Evolutionary conservation across 1,139 yeast species (phyloP), one percentile per base, ranked within the genome.

Genomic region (Nakaseomyces kungkrabaensis): DNA sequence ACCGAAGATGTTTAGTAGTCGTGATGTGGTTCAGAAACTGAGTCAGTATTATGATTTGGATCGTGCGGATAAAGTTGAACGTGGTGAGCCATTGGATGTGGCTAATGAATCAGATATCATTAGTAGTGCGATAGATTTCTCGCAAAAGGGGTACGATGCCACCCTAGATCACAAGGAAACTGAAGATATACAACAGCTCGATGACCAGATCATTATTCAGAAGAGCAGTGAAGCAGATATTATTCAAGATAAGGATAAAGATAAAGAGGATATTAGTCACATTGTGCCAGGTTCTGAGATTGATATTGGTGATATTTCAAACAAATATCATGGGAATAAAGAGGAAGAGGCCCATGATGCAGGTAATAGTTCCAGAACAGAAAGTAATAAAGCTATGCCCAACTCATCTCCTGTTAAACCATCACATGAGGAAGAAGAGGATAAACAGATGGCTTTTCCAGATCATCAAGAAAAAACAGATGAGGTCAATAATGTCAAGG

Each of bases 21-120:
- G 62, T 1, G 85, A 82, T 44, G 71, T 85, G 7, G 79, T 86
- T 83, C 71, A 68, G 17, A 81, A 80, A 59, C 70, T 85, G 17
- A 68, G 60, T 2, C 68, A 70, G 25, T 66, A 79, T 45, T 85
- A 82, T 60, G 74, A 83, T 58, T 66, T 85, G 45, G 37, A 47
- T 9, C 34, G 37, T 1, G 37, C 43, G 22, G 47, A 37, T 29
- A 29, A 26, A 36, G 31, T 43, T 11, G 49, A 47, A 17, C 33
- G n/a, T 24, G 36, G 40, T 11, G 37, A 13, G 11, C 31, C 31
- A 8, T 6, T 26, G 7, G 42, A 38, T 10, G 31, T 10, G 7
- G 42, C 31, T 5, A 38, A 38, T 11, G 42, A 38, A 10, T 38
- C 42, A 4, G 42, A 38, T 5, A 38, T 38, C 3, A 38, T 38